A percentile compares a stretch with the other conserved stretches of the same genome.
phyloP scores from a whole-genome alignment of 2,329 filamentous ascomycete genomes.

The Coccinonectria pachysandricola region DNA sequence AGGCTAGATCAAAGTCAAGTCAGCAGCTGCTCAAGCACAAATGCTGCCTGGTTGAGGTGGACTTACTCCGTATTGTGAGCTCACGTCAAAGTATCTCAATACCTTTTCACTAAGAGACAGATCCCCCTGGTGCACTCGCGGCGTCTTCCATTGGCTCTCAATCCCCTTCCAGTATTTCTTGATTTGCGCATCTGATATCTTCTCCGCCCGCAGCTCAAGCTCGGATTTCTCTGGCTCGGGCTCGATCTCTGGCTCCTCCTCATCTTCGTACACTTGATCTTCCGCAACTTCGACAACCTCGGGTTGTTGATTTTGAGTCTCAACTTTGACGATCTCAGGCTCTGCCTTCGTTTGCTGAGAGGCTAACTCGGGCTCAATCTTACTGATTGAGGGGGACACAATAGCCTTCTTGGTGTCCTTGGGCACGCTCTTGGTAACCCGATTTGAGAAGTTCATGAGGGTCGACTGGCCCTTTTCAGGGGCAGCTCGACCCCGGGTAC shows the following conservation, averaged over 20 bases:
- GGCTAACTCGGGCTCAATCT: conserved; percentile 21
- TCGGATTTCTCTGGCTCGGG: conserved; percentile 34
- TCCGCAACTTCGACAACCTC: conserved; percentile 13
- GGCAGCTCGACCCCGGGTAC: conserved; percentile 24
- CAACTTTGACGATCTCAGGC: conserved; percentile 7
- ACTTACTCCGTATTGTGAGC: conserved; percentile 82
- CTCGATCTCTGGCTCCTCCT: conserved; percentile 15
- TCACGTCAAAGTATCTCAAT: conserved; percentile 84
- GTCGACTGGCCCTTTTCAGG: conserved; percentile 41
- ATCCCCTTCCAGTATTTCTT: conserved; percentile 67
- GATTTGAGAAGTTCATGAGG: conserved; percentile 44
- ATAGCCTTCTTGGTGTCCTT: conserved; percentile 37
- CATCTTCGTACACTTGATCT: conserved; percentile 14
- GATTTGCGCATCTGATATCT: conserved; percentile 58
- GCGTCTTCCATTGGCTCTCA: conserved; percentile 57
- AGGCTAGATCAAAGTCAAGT: conserved; percentile 44
- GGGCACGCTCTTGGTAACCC: conserved; percentile 43
- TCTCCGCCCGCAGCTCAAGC: conserved; percentile 48
- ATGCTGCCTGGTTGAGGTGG: neutral
- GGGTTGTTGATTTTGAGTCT: conserved; percentile 1
- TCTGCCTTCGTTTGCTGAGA: conserved; percentile 11
- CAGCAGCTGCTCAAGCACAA: neutral
- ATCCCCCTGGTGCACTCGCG: conserved; percentile 67
- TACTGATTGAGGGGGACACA: conserved; percentile 24
- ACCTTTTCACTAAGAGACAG: conserved; percentile 73